Conservation (phyloP, 805 yeast species). For the Candida easanensis region DNA sequence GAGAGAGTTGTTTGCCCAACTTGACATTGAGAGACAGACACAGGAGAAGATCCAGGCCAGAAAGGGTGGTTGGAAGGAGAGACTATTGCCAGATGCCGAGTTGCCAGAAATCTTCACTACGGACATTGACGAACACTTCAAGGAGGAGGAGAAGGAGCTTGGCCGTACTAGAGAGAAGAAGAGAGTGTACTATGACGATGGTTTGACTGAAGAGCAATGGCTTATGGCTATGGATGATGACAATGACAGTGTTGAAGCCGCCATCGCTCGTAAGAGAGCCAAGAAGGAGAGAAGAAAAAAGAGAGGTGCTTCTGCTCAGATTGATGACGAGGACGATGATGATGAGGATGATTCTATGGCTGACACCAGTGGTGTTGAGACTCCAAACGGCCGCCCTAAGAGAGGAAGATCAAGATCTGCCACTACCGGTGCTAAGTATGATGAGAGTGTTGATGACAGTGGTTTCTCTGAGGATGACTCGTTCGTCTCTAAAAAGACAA, state of each 20-base stretch:
- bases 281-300: slow-evolving; percentile 28
- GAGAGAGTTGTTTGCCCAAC: slow-evolving; percentile 47
- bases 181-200: slow-evolving; percentile 70
- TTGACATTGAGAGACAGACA: slow-evolving; percentile 57
- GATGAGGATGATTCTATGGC: slow-evolving; percentile 5
- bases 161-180: slow-evolving; percentile 83
- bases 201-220: slow-evolving; percentile 93
- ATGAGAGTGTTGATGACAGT: slow-evolving; percentile 10
- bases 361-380: slow-evolving; percentile 2
- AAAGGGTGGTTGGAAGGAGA: slow-evolving; percentile 71
- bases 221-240: slow-evolving; percentile 48
- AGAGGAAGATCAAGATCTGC: slow-evolving; percentile 24
- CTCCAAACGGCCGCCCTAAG: slow-evolving; percentile 19
- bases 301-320: slow-evolving; percentile 9
- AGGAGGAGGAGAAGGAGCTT: slow-evolving; percentile 34
- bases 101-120: slow-evolving; percentile 63
- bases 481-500: slow-evolving; percentile 20
- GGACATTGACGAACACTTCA: slow-evolving; percentile 54
- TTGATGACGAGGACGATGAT: slow-evolving; percentile 3
- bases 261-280: slow-evolving; percentile 36
- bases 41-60: slow-evolving; percentile 64
- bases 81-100: slow-evolving; percentile 60
- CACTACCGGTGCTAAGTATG: slow-evolving; percentile 1
- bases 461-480: slow-evolving; percentile 2
- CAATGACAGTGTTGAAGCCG: slow-evolving; percentile 40